Evolutionary conservation across 768 basidiomycete genomes (phyloP), one percentile per base, ranked within the genome.

Genomic region (Russula brevipes): DNA sequence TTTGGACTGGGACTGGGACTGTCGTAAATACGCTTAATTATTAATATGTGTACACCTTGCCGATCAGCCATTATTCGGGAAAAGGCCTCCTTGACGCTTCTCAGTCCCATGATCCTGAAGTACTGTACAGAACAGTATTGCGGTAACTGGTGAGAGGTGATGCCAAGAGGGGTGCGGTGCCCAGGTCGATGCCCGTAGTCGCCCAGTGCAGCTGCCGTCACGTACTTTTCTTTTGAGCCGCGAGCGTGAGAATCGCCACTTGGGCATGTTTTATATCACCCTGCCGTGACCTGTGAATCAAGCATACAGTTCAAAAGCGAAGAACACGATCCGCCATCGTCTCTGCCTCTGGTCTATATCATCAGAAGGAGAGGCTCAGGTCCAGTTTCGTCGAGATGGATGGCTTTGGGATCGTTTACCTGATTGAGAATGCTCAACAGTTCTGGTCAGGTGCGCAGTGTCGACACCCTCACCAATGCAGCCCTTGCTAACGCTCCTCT

Each of bases 401-500:
- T 67, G 83, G 84, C 49, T 78, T 89, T n/a, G 89, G 86, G 36
- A 88, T 92, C 63, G 84, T 86, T 33, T 94, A 93, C 74, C 80
- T 88, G 63, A 86, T 94, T 67, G 86, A 89, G 67, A 88, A 84
- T 60, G 83, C 89, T 49, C 90, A 89, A 67, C 90, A 94, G 74
- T 94, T 94, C 73, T 94, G 92, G 91, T 86, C 89, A 69, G 91
- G 91, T 93, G 70, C 66, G 88, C 72, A 47, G 58, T 54, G 59
- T 12, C 39, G 38, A 31, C 5, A 38, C 50, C 44, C 45, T 58
- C 57, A 39, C 12, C 58, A 55, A 17, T 69, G 53, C 39, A 30
- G 49, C 61, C 45, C 2, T 39, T 54, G 36, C 31, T 54, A 30
- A 47, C 46, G 16, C n/a, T 57, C 8, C 47, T 54, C 19, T 17